A percentile compares a stretch with the other conserved stretches of the same genome.
Conservation (phyloP, 2,329 filamentous ascomycete species). For the Rhytidhysteron rufulum region DNA sequence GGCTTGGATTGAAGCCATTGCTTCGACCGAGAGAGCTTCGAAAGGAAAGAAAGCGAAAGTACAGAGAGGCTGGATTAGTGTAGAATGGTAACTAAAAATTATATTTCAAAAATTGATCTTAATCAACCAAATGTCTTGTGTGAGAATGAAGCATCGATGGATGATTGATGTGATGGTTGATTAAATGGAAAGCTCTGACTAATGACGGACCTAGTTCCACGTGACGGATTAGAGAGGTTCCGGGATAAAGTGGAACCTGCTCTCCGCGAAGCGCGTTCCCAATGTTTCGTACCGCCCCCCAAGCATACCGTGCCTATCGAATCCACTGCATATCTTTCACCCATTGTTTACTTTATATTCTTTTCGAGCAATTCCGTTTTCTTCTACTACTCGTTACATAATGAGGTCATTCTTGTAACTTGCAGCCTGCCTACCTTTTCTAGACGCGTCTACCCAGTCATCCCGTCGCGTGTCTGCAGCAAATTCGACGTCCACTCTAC, state of each 20-base stretch:
- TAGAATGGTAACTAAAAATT: too few species aligned
- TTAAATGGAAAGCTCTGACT: too few species aligned
- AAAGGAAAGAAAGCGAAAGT: conserved; percentile 17
- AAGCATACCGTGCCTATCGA: background rate
- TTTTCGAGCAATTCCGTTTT: background rate
- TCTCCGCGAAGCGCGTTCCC: background rate
- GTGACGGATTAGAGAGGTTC: too few species aligned
- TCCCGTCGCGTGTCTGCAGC: background rate
- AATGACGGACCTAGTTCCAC: too few species aligned
- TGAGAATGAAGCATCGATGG: too few species aligned
- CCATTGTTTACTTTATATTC: conserved; percentile 1
- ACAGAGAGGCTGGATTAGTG: conserved; percentile 27
- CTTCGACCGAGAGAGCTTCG: conserved; percentile 16
- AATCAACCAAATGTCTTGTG: too few species aligned
- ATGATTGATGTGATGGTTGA: too few species aligned
- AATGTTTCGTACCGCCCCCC: background rate
- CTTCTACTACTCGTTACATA: background rate
- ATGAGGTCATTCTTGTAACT: background rate
- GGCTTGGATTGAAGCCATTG: conserved; percentile 58
- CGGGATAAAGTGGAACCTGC: too few species aligned
- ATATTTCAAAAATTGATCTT: too few species aligned
- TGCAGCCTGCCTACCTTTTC: background rate
- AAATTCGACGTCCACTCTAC: background rate
- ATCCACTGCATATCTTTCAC: conserved; percentile 1
- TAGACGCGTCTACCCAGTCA: conserved; percentile 1